Evolutionary conservation across 306 rosid genomes (phyloP), one percentile per base, ranked within the genome.

Genomic region (Trichosanthes truncata): DNA sequence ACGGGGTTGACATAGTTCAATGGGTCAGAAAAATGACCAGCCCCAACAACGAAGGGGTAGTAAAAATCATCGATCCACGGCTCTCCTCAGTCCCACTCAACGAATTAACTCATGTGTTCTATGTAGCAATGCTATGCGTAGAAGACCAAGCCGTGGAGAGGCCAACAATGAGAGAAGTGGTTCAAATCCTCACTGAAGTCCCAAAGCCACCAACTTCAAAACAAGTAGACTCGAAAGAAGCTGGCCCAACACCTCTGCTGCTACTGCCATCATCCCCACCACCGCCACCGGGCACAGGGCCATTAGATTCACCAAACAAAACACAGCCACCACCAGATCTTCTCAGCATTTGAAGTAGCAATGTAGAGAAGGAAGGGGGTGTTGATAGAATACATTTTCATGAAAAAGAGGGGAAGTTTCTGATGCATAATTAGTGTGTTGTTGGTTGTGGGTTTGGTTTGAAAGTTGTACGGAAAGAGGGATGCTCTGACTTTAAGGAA

Each of bases 121-220:
- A 95, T 41, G 96, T 95, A 10, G 99, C 99, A 38, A 87, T 95
- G 92, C 88, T 95, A 1, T 95, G 99, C 35, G 99, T 95, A 18
- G 99, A 95, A 84, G 99, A 95, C 72, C 99, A 93, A 15, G 99
- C 97, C 5, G 97, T 95, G 20, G 97, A 93, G 85, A 87, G 99
- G 36, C 99, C 97, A 40, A 93, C 99, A 4, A 95, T 95, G 99
- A 86, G 99, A 0, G 99, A 95, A 84, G 99, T 95, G 31, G 97
- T 95, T 80, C 99, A 95, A 87, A 95, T 95, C 51, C 91, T 95
- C 8, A 93, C 99, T 0, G 99, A 95, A 88, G 85, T 95, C 33
- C 97, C 98, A 66, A 92, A 85, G 82, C 48, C 89, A 25, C 88
- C 89, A 1, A 78, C 80, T 66, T 86, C 89, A 51, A 92, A 85